Base-by-base conservation (phyloP, 352 stramenopile species). In the Thraustotheca clavata region DNA sequence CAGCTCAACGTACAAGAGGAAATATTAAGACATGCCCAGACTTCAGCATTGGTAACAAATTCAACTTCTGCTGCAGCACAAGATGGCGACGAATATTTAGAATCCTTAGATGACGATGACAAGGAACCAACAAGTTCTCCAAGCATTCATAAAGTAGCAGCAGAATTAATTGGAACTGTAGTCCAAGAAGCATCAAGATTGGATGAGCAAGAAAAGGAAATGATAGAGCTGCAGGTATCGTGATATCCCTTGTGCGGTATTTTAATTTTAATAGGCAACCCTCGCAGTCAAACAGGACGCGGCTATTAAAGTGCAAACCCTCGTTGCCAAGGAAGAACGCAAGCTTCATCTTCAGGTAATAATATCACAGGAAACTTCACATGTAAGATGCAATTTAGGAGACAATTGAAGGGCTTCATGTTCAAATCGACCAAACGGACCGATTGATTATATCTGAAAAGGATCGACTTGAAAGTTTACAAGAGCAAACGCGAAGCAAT, bases 311-410 rank as follows among this genome's bases (percentile, higher is more conserved):
- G 22, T 65, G 18, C 46, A 52, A 26, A 22, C 9, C 20, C 36
- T 50, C 7, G 22, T 65, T 9, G 18, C 32, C 0, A 65, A 65
- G 20, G 57, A 65, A 54, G 57, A 52, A 22, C 57, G 57, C 24
- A 43, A 26, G 9, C 8, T 54, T 16, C n/a, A 26, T 3, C 36
- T 65, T 5, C n/a, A 54, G 24, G 57, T 65, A 54, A 8, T 26
- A n/a, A 3, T 41, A 11, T 57, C 22, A 29, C 20, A 14, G 20
- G 50, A 20, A 7, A 18, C 43, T 3, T 47, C 39, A 24, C 4
- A 9, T 9, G 11, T 35, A 11, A 9, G 43, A 20, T 52, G 2
- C 38, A 3, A 29, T 18, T 18, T 62, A 65, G 57, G 57, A 26
- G 24, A 24, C 46, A 43, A 43, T 54, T 8, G 20, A 39, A 8